phyloP scores from a whole-genome alignment of 2,329 filamentous ascomycete genomes.

The Colletotrichum paranaense region DNA sequence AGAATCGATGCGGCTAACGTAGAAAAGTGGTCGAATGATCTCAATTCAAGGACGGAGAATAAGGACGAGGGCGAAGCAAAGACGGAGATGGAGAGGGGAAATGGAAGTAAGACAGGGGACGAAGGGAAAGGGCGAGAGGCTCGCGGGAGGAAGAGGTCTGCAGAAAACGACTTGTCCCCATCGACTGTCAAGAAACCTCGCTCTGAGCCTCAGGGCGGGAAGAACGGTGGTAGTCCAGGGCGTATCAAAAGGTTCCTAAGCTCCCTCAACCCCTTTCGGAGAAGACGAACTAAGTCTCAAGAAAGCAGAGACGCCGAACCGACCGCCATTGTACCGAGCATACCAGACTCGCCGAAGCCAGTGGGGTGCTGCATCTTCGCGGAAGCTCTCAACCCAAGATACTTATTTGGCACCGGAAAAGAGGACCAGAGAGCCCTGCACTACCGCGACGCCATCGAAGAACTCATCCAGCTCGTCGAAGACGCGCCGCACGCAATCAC shows the following conservation, averaged over 20 bases:
- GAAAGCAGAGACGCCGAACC: background rate
- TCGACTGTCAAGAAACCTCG: background rate
- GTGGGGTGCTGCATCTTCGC: background rate
- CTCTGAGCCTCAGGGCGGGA: background rate
- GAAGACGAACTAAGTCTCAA: background rate
- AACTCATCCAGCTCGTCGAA: background rate
- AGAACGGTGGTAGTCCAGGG: background rate
- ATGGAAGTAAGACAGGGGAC: background rate
- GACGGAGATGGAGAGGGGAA: background rate
- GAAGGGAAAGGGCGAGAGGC: background rate
- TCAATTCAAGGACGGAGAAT: background rate
- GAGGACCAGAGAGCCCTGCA: background rate
- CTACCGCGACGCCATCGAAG: conserved; percentile 1
- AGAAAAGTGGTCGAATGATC: background rate
- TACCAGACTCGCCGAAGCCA: background rate
- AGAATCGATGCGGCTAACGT: background rate
- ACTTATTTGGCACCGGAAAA: background rate
- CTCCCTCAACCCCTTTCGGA: background rate
- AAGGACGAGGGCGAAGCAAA: background rate
- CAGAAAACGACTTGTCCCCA: background rate
- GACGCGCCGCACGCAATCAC: background rate
- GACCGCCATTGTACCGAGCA: background rate
- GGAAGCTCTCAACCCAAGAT: background rate
- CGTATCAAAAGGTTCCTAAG: conserved; percentile 4
- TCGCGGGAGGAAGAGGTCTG: conserved; percentile 5